Evolutionary conservation across 2,329 filamentous ascomycete species (phyloP).

Genomic region (Fusarium compactum): DNA sequence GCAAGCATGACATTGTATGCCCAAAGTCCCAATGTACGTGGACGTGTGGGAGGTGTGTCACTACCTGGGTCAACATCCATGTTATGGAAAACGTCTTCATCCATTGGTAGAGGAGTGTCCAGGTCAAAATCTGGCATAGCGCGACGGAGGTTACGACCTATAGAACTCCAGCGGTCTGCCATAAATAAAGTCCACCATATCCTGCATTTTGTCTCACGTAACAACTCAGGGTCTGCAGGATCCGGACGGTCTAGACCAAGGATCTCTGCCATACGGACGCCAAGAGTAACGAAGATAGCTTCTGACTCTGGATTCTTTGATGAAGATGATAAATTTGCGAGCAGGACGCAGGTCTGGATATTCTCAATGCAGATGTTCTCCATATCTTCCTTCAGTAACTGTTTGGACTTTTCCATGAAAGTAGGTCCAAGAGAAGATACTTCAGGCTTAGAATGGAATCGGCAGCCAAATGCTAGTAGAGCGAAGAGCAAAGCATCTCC

Average conservation of each 20-base stretch:
- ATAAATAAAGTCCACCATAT: slow-evolving; percentile 18
- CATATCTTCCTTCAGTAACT: slow-evolving; percentile 4
- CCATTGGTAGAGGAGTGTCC: slow-evolving; percentile 14
- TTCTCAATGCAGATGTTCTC: slow-evolving; percentile 19
- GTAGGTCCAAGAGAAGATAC: slow-evolving; percentile 1
- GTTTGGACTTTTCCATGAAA: slow-evolving; percentile 11
- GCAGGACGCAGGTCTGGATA: slow-evolving; percentile 10
- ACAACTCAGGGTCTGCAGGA: not conserved
- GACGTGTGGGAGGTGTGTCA: not conserved
- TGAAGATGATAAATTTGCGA: slow-evolving; percentile 11
- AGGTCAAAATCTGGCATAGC: slow-evolving; percentile 15
- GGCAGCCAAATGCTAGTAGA: slow-evolving; percentile 10
- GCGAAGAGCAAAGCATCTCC: slow-evolving; percentile 8
- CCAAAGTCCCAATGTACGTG: slow-evolving; percentile 12
- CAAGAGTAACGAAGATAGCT: slow-evolving; percentile 7
- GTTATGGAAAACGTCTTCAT: slow-evolving; percentile 12
- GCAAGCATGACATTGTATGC: slow-evolving; percentile 20
- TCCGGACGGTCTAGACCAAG: slow-evolving; percentile 1
- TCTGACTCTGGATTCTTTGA: slow-evolving; percentile 17
- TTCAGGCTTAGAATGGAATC: slow-evolving; percentile 4
- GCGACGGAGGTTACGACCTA: slow-evolving; percentile 13
- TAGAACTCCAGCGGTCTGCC: slow-evolving; percentile 17
- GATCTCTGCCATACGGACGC: slow-evolving; percentile 15
- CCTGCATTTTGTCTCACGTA: slow-evolving; percentile 19
- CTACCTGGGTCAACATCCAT: slow-evolving; percentile 1